Percentiles rank a stretch among this genome's conserved stretches.
These are phyloP conservation scores for Agrocybe pediades DNA, from an alignment of 768 basidiomycete genomes.

Conservation along the genomic window DNA sequence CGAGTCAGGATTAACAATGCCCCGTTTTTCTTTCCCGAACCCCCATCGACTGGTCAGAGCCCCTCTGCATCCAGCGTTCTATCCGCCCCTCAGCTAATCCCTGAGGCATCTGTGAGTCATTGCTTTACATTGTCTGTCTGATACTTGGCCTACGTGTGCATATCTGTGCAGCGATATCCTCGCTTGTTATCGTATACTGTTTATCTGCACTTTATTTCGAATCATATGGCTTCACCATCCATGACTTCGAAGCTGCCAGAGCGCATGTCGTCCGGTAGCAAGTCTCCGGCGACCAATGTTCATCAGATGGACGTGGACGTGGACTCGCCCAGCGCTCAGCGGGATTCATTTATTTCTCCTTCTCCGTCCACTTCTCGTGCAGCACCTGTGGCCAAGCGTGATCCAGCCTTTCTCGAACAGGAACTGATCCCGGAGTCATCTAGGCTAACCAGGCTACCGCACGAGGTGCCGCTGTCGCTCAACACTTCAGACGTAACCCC, in stretches of 20 bases:
- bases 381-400: slow-evolving; percentile 19
- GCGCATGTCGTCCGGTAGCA: slow-evolving; percentile 21
- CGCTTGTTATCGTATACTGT: slow-evolving; percentile 14
- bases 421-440: slow-evolving; percentile 57
- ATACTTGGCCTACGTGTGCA: slow-evolving; percentile 31
- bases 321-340: slow-evolving; percentile 21
- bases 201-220: no score
- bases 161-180: slow-evolving; percentile 18
- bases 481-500: slow-evolving; percentile 24
- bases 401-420: slow-evolving; percentile 34
- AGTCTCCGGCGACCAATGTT: slow-evolving; percentile 19
- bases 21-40: slow-evolving; percentile 20
- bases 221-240: slow-evolving; percentile 13
- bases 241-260: slow-evolving; percentile 24
- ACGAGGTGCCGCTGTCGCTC: slow-evolving; percentile 47
- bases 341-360: slow-evolving; percentile 13
- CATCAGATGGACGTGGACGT: slow-evolving; percentile 26
- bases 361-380: slow-evolving; percentile 19
- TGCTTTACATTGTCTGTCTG: slow-evolving; percentile 19
- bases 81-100: slow-evolving; percentile 15
- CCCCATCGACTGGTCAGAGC: slow-evolving; percentile 21
- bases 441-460: slow-evolving; percentile 54
- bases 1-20: slow-evolving; percentile 24
- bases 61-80: slow-evolving; percentile 14
- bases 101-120: slow-evolving; percentile 38